Evolutionary conservation across 352 stramenopile genomes (phyloP), one percentile per base, ranked within the genome.

Genomic region (Pythium inflatum): DNA sequence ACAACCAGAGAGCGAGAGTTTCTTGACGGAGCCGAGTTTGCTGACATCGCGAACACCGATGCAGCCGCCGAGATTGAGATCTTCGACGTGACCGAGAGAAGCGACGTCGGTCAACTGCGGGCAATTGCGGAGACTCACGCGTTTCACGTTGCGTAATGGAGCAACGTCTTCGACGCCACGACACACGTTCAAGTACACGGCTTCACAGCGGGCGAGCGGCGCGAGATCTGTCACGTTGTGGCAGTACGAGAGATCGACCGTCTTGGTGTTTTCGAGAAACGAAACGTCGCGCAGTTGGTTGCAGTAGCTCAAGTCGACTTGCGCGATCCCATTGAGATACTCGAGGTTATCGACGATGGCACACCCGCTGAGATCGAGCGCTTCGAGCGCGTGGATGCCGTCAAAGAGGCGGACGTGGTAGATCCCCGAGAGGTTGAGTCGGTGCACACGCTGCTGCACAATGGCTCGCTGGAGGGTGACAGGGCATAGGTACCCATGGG

Each of bases 231-330:
- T 70, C 28, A 93, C 68, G 16, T 43, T 69, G 71, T 92, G 85
- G 62, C 85, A 92, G 65, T 92, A 92, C 18, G 81, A 90, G 20
- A 92, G 70, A 45, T 91, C 81, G 9, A 91, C 81, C 38, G 74
- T 70, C 51, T 75, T 60, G 12, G 79, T 74, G 8, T 63, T 30
- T 20, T 56, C 48, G 14, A 92, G 70, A 61, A 81, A 89, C 25
- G 66, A 68, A 5, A 91, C 50, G 67, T 89, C 76, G 14, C 67
- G 62, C n/a, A 92, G 59, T 34, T 83, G 78, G 56, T 75, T 82
- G 63, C 85, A 92, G 63, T 92, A 92, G 46, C 77, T 88, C 48
- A 92, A 38, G 49, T 92, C 82, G 3, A 92, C 73, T 38, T 86
- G 77, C 0, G 25, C 48, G 53, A 90, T 77, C 22, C 75, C 76